Conservation (phyloP, 768 basidiomycete genomes). For the Lactarius evosmus region DNA sequence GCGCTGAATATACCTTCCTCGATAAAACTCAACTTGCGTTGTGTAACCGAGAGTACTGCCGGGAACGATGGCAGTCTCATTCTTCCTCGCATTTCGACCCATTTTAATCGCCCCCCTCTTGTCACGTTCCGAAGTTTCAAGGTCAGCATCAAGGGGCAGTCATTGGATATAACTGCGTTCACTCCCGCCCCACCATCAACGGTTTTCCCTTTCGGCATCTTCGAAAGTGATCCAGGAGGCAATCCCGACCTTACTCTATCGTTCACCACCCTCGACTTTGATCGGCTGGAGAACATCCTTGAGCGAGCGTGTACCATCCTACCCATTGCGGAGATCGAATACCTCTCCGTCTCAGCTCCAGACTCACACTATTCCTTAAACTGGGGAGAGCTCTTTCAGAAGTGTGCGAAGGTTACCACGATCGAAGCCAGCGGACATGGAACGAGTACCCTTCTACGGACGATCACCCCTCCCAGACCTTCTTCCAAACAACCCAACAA, state of each 20-base stretch:
- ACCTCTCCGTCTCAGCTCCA: conserved; percentile 6
- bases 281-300: neutral
- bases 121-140: conserved; percentile 9
- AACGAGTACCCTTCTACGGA: neutral
- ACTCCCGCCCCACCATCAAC: neutral
- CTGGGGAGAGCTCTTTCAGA: conserved; percentile 7
- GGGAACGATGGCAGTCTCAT: neutral
- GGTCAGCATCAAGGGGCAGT: neutral
- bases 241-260: neutral
- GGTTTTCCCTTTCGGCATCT: neutral
- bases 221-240: neutral
- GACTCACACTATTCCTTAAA: neutral
- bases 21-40: conserved; percentile 7
- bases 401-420: neutral
- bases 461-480: conserved; percentile 1
- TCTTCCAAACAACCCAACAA: too few relatives aligned
- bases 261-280: neutral
- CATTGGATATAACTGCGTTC: neutral
- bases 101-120: neutral
- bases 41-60: neutral
- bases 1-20: conserved; percentile 1
- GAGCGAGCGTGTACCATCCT: neutral
- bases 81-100: conserved; percentile 3
- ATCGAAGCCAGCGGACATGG: conserved; percentile 5
- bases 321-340: conserved; percentile 6